Percentiles rank a stretch among this genome's conserved stretches.
Evolutionary conservation across 257 asterid genomes (phyloP).

Genomic region (Plantago ovata): DNA sequence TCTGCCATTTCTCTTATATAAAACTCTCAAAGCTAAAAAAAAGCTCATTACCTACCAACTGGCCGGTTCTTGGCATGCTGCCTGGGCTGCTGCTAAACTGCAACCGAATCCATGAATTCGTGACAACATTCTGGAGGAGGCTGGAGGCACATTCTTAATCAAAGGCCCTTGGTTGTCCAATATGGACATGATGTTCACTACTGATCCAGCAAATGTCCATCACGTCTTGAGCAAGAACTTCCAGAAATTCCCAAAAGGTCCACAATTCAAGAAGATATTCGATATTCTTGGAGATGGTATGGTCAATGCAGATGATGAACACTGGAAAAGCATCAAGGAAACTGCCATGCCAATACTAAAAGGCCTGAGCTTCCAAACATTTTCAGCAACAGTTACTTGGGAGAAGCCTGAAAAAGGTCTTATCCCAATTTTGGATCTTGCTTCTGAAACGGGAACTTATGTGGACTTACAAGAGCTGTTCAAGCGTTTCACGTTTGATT

Average conservation of each 20-base stretch:
- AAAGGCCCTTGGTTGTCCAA: slow-evolving; percentile 30
- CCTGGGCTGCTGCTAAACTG: slow-evolving; percentile 16
- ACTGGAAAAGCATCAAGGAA: slow-evolving; percentile 38
- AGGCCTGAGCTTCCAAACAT: slow-evolving; percentile 13
- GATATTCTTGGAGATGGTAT: slow-evolving; percentile 38
- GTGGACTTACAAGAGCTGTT: slow-evolving; percentile 38
- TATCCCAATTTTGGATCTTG: slow-evolving; percentile 25
- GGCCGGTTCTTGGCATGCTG: slow-evolving; percentile 36
- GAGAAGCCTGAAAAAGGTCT: slow-evolving; percentile 20
- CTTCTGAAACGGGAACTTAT: slow-evolving; percentile 10
- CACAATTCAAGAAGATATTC: slow-evolving; percentile 29
- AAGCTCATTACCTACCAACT: slow-evolving; percentile 17
- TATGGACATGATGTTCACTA: slow-evolving; percentile 29
- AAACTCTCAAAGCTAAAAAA: background rate
- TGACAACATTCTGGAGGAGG: background rate
- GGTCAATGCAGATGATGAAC: slow-evolving; percentile 26
- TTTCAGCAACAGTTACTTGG: slow-evolving; percentile 1
- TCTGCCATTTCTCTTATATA: background rate
- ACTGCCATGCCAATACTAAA: slow-evolving; percentile 6
- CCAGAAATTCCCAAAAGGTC: slow-evolving; percentile 31
- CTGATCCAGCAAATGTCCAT: slow-evolving; percentile 36
- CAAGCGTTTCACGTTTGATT: slow-evolving; percentile 32
- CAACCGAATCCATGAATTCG: slow-evolving; percentile 18
- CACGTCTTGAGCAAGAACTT: slow-evolving; percentile 33
- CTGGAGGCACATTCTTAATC: slow-evolving; percentile 24